Percentiles rank a stretch among this genome's conserved stretches.
Evolutionary conservation across 1,284 basidiomycete genomes (phyloP).

Genomic region (Rhodotorula sp.): DNA sequence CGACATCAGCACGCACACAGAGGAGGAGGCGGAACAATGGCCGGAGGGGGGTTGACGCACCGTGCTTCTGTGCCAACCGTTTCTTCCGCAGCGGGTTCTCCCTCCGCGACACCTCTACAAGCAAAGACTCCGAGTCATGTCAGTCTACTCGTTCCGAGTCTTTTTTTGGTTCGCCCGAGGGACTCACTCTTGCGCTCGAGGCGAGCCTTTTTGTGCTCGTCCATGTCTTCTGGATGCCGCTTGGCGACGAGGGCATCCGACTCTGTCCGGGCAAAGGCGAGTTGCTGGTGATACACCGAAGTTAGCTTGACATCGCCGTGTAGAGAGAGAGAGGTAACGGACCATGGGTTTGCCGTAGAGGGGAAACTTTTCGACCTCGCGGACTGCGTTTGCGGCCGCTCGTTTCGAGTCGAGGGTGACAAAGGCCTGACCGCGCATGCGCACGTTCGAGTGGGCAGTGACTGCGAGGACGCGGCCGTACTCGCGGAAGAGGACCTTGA

Average conservation of each 20-base stretch:
- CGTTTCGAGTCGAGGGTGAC: slow-evolving; percentile 83
- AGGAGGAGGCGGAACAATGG: background rate
- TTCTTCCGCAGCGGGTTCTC: slow-evolving; percentile 84
- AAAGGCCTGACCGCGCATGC: slow-evolving; percentile 98
- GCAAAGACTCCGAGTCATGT: too few species aligned
- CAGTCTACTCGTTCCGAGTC: too few species aligned
- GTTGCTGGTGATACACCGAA: too few species aligned
- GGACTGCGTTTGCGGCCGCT: slow-evolving; percentile 79
- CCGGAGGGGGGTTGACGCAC: slow-evolving; percentile 10
- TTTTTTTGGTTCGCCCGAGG: too few species aligned
- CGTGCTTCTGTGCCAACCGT: slow-evolving; percentile 63
- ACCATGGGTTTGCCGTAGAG: slow-evolving; percentile 97
- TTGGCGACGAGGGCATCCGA: slow-evolving; percentile 85
- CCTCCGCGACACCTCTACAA: slow-evolving; percentile 70
- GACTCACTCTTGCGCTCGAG: slow-evolving; percentile 75
- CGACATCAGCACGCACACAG: background rate
- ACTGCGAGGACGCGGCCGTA: slow-evolving; percentile 91
- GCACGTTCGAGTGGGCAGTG: slow-evolving; percentile 84
- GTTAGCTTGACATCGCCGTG: too few species aligned
- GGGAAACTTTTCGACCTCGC: slow-evolving; percentile 90
- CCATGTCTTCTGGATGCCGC: slow-evolving; percentile 63
- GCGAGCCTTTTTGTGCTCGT: slow-evolving; percentile 71
- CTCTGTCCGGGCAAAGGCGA: slow-evolving; percentile 82
- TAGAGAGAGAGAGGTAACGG: too few species aligned
- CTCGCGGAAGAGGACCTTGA: slow-evolving; percentile 84